Base-by-base conservation (phyloP, 23 red algal genomes). In the Cyanidioschyzon merolae region DNA sequence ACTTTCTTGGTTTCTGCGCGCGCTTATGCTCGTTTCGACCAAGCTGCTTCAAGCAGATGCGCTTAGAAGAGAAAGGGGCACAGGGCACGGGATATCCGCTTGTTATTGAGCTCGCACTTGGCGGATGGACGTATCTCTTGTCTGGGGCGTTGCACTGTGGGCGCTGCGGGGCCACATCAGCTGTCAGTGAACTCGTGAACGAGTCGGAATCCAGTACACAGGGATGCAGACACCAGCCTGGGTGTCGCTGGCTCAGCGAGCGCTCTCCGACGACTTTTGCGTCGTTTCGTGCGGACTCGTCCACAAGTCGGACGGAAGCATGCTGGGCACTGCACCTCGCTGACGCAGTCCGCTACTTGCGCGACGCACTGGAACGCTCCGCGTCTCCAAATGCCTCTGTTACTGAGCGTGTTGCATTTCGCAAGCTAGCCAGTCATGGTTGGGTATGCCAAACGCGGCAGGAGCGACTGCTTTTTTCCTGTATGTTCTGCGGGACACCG, bases 401-500 rank as follows among this genome's bases (percentile, higher is more conserved):
- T n/a, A n/a, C n/a, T n/a, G n/a, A n/a, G n/a, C n/a, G n/a, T 54
- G 7, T 54, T 7, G 45, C 7, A 21, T 21, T 54, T 7, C 12
- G 21, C 7, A 71, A 7, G 32, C 63, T 71, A 3, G 63, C 63
- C n/a, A 25, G 32, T 12, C 63, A 71, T 27, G 63, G 63, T 27
- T 71, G 63, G 63, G 7, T 32, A 35, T 35, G 7, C n/a, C 12
- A 27, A 27, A 3, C 16, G 63, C 2, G 29, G 63, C 63, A 27
- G 12, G n/a, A 35, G 12, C 12, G 29, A 17, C 63, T 35, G n/a
- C 29, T 71, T 3, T 35, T 71, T 35, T 7, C n/a, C 29, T 71
- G 63, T 35, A 71, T 71, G 63, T 71, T 32, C 63, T 71, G 63
- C 63, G 63, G 63, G 7, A 27, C 63, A 21, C 45, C 7, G 7